Conservation (phyloP, 371 early-diverging fungal species). For the Dinochytrium kinnereticum region DNA sequence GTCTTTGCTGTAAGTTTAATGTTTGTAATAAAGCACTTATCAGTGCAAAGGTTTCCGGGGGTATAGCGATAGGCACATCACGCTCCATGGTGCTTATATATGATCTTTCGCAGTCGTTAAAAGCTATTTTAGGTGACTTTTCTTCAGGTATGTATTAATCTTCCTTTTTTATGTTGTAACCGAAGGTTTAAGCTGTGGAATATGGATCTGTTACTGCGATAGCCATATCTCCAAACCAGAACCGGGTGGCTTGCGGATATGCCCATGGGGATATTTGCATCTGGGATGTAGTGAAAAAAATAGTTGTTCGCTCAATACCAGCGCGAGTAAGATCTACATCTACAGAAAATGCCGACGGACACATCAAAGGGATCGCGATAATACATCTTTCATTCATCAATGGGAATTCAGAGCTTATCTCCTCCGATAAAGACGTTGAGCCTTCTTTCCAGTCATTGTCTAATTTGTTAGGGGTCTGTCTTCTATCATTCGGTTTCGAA, state of each 20-base stretch:
- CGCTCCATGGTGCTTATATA: constrained; percentile 74
- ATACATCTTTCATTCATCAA: constrained; percentile 74
- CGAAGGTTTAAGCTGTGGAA: constrained; percentile 54
- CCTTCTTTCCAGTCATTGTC: background rate
- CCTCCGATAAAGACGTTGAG: constrained; percentile 71
- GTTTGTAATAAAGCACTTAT: constrained; percentile 8
- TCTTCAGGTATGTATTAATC: constrained; percentile 47
- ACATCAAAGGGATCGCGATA: constrained; percentile 70
- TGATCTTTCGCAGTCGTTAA: constrained; percentile 70
- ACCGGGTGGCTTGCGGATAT: constrained; percentile 72
- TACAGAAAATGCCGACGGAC: constrained; percentile 60
- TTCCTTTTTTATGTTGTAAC: background rate
- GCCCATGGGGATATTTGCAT: constrained; percentile 72
- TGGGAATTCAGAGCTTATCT: constrained; percentile 69
- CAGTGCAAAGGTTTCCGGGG: constrained; percentile 53
- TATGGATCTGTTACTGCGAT: constrained; percentile 76
- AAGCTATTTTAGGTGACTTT: constrained; percentile 65
- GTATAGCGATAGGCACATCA: constrained; percentile 78
- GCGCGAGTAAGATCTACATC: constrained; percentile 16
- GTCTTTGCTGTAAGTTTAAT: constrained; percentile 58
- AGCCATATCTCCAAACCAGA: constrained; percentile 72
- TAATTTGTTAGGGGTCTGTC: constrained; percentile 64
- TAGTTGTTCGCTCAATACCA: constrained; percentile 21
- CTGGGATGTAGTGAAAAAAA: constrained; percentile 64
- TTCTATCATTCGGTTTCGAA: constrained; percentile 75